Evolutionary conservation across 106 monocot species (phyloP), one percentile per base, ranked within the genome.

Genomic region (Ottelia alismoides): DNA sequence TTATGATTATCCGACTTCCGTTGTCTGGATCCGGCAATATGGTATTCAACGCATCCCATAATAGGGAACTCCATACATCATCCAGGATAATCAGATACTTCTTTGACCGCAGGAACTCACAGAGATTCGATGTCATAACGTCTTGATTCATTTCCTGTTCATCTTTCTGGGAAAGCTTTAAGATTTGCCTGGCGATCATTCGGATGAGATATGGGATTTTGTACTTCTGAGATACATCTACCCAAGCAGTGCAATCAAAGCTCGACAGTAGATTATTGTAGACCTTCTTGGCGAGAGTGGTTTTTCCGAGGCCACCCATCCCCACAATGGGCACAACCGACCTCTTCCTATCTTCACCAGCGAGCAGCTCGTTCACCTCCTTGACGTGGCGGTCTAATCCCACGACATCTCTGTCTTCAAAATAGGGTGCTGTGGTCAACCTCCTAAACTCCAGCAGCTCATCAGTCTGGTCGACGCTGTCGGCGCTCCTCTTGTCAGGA

Each of bases 291-390:
- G 49, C 60, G 19, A 74, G 61, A 51, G 73, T 74, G 17, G 66
- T 67, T 51, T 74, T 74, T 26, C 73, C 73, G 29, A 58, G 46
- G 6, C 74, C 74, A 11, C 56, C 68, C 74, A 74, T 63, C 17
- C 74, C 63, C 2, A 74, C 67, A 10, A 74, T 61, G 11, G 68
- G 57, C 7, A 68, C 49, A 27, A 68, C 74, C 61, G n/a, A n/a
- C n/a, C n/a, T n/a, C n/a, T n/a, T n/a, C n/a, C n/a, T n/a, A n/a
- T n/a, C n/a, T n/a, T n/a, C n/a, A n/a, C n/a, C n/a, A n/a, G n/a
- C n/a, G n/a, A n/a, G n/a, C n/a, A n/a, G n/a, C n/a, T n/a, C n/a
- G n/a, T n/a, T n/a, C n/a, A n/a, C n/a, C n/a, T n/a, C n/a, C n/a
- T n/a, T n/a, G n/a, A n/a, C n/a, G n/a, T n/a, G n/a, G n/a, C n/a